phyloP scores from a whole-genome alignment of 2,329 filamentous ascomycete genomes.

The Harringtonia aguacate region DNA sequence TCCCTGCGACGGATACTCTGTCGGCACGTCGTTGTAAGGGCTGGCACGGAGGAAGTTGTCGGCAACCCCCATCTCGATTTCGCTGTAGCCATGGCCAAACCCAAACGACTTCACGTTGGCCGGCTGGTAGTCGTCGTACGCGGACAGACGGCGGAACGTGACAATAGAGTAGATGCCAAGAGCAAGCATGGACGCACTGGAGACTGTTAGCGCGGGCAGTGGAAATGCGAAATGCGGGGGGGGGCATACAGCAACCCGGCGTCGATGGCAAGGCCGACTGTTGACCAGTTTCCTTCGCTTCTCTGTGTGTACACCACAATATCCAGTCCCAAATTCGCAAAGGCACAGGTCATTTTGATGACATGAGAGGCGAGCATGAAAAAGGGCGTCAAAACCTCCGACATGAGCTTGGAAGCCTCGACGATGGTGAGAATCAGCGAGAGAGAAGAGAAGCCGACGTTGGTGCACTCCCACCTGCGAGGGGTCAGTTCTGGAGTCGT shows the following conservation, averaged over 20 bases:
- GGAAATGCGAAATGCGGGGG: not conserved
- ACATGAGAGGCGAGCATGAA: conserved; percentile 40
- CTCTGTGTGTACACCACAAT: conserved; percentile 36
- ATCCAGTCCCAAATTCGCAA: conserved; percentile 38
- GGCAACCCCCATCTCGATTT: conserved; percentile 17
- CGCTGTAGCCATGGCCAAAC: conserved; percentile 21
- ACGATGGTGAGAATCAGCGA: conserved; percentile 33
- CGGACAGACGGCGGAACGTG: conserved; percentile 34
- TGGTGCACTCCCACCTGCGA: conserved; percentile 41
- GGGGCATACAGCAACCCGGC: conserved; percentile 34
- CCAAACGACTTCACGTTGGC: conserved; percentile 38
- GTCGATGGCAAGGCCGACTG: conserved; percentile 38
- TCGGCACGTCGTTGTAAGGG: conserved; percentile 10
- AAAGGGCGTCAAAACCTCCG: conserved; percentile 42
- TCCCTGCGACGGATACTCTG: conserved; percentile 4
- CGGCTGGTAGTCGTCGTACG: conserved; percentile 40
- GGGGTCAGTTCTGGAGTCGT: too few relatives aligned
- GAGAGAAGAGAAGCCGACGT: conserved; percentile 37
- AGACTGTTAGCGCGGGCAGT: not conserved
- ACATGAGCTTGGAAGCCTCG: conserved; percentile 27
- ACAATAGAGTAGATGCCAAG: conserved; percentile 34
- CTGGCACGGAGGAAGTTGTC: conserved; percentile 8
- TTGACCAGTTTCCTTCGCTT: conserved; percentile 34
- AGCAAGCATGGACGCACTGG: conserved; percentile 30
- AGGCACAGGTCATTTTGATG: conserved; percentile 36